Evolutionary conservation across 768 basidiomycete species (phyloP).

Genomic region (Boletales sp.): DNA sequence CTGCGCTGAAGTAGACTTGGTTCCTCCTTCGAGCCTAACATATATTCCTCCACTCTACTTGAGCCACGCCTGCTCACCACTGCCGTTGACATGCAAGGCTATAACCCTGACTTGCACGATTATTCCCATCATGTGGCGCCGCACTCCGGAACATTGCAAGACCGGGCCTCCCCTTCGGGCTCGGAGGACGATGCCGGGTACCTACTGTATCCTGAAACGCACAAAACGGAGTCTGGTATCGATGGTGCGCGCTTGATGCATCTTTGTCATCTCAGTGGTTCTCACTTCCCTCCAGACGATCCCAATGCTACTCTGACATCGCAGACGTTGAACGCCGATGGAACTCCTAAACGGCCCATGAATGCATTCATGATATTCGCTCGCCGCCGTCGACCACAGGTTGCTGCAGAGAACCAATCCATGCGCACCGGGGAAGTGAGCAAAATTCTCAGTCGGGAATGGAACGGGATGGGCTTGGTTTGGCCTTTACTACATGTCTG

Average conservation of each 20-base stretch:
- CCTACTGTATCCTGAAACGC: conserved; percentile 30
- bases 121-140: conserved; percentile 27
- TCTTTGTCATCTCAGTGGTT: conserved; percentile 11
- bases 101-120: conserved; percentile 18
- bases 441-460: conserved; percentile 84
- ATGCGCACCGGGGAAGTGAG: conserved; percentile 90
- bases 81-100: conserved; percentile 27
- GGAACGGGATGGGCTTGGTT: conserved; percentile 77
- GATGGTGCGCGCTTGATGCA: conserved; percentile 39
- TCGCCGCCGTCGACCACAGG: conserved; percentile 74
- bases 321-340: conserved; percentile 81
- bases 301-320: conserved; percentile 53
- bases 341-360: conserved; percentile 88
- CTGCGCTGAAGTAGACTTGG: conserved; percentile 11
- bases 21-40: conserved; percentile 7
- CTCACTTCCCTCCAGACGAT: conserved; percentile 32
- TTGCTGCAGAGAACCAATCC: conserved; percentile 81
- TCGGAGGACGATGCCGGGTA: conserved; percentile 51
- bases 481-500: conserved; percentile 22
- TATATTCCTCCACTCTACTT: neutral
- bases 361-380: conserved; percentile 96
- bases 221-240: conserved; percentile 40
- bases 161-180: conserved; percentile 50
- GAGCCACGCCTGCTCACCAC: conserved; percentile 1
- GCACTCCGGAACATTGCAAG: conserved; percentile 31